Percentiles rank a stretch among this genome's conserved stretches.
Conservation (phyloP, 306 rosid species). For the Vachellia collinsii region DNA sequence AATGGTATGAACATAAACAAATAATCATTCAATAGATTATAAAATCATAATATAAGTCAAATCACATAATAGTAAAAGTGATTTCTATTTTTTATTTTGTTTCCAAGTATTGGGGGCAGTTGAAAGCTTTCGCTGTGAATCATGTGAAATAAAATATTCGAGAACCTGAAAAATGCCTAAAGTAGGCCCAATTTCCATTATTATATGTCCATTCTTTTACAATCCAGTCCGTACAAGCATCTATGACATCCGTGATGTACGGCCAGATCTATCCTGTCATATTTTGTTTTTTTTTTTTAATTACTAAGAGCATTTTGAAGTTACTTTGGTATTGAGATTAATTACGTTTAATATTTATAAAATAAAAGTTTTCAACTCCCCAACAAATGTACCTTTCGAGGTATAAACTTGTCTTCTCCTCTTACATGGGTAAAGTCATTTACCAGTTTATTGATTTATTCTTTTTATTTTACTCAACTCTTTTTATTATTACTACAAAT, state of each 20-base stretch:
- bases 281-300: not conserved
- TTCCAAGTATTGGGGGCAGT: not conserved
- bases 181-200: not conserved
- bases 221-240: slow-evolving; percentile 29
- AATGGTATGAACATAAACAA: no score
- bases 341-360: no score
- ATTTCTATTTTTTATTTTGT: not conserved
- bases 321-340: no score
- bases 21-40: no score
- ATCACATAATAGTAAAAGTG: not conserved
- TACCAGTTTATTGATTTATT: no score
- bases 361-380: no score
- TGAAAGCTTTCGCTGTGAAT: not conserved
- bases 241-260: slow-evolving; percentile 7
- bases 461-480: no score
- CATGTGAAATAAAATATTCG: not conserved
- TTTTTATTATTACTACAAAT: no score
- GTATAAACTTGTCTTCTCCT: no score
- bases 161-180: not conserved
- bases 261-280: slow-evolving; percentile 14
- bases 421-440: no score
- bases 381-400: no score
- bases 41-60: not conserved
- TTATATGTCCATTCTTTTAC: not conserved
- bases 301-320: no score